Evolutionary conservation across 2,329 filamentous ascomycete species (phyloP).

Genomic region (Botryosphaeria agaves): DNA sequence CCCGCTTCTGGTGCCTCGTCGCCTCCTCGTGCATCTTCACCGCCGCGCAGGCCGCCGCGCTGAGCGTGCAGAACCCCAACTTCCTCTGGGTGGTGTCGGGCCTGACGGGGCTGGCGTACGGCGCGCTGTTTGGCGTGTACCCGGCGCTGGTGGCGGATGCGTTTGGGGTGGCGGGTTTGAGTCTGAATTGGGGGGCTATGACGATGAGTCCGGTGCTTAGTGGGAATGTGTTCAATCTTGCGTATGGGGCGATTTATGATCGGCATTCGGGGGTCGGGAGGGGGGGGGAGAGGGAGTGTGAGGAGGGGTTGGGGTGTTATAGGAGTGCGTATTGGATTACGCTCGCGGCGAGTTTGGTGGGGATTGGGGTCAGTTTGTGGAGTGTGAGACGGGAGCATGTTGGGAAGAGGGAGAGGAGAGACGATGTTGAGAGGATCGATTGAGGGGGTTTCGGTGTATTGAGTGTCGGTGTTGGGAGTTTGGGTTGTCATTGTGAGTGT

Average conservation of each 20-base stretch:
- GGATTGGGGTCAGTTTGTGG: conserved; percentile 52
- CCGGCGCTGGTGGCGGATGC: conserved; percentile 74
- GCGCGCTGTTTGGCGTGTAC: conserved; percentile 85
- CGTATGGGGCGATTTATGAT: conserved; percentile 77
- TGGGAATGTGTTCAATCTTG: conserved; percentile 82
- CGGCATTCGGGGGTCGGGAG: conserved; percentile 51
- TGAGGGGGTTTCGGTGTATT: no score
- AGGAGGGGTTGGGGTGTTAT: conserved; percentile 68
- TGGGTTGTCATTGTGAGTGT: no score
- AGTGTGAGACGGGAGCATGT: conserved; percentile 44
- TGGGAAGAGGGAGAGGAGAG: conserved; percentile 13
- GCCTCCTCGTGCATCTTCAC: conserved; percentile 63
- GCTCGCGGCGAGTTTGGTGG: conserved; percentile 50
- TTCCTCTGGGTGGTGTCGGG: conserved; percentile 62
- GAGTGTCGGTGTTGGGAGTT: no score
- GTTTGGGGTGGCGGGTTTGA: conserved; percentile 78
- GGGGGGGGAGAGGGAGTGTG: conserved; percentile 56
- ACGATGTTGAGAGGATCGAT: no score
- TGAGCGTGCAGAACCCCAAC: conserved; percentile 60
- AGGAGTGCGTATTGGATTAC: conserved; percentile 65
- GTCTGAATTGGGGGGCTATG: conserved; percentile 94
- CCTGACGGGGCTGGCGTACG: conserved; percentile 77
- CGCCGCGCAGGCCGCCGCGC: conserved; percentile 58
- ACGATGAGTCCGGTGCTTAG: conserved; percentile 75
- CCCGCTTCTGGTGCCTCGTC: conserved; percentile 81